These are phyloP conservation scores for Taiwanofungus camphoratus DNA, from an alignment of 1,284 basidiomycete species.

Conservation along the genomic window DNA sequence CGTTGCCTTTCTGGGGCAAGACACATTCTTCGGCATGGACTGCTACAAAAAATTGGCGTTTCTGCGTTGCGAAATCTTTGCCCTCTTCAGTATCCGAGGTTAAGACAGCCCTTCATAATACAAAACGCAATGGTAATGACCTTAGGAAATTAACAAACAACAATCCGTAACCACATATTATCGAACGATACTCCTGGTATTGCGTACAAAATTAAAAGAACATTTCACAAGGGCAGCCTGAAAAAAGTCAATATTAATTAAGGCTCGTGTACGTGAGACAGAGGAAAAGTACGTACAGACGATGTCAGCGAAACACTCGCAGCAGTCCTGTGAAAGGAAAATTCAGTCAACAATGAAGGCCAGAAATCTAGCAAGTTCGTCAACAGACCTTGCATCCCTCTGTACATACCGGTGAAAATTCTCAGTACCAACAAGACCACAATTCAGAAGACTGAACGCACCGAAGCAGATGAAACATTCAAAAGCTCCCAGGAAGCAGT, in stretches of 20 bases:
- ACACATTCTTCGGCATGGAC: too few species aligned
- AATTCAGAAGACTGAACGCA: constrained; percentile 25
- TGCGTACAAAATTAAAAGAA: too few species aligned
- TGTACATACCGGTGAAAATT: constrained; percentile 7
- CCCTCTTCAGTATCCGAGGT: too few species aligned
- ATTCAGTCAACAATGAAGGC: constrained; percentile 2
- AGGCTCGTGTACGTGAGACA: neutral
- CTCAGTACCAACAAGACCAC: neutral
- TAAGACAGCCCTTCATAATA: too few species aligned
- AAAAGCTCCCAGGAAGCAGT: constrained; percentile 54
- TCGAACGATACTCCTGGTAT: too few species aligned
- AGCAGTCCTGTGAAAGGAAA: constrained; percentile 29
- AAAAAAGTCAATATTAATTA: constrained; percentile 1
- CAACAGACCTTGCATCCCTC: constrained; percentile 34
- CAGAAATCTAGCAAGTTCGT: neutral
- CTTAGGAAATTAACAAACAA: too few species aligned
- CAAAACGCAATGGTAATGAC: too few species aligned
- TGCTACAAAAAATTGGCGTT: too few species aligned
- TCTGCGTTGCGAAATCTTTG: too few species aligned
- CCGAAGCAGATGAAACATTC: constrained; percentile 64
- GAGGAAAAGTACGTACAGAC: constrained; percentile 31
- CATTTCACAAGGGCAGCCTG: constrained; percentile 42
- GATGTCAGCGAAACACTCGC: constrained; percentile 39
- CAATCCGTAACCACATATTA: too few species aligned
- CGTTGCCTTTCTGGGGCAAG: too few species aligned